phyloP scores from a whole-genome alignment of 495 filamentous ascomycete genomes.

The Hypoxylon rickii region DNA sequence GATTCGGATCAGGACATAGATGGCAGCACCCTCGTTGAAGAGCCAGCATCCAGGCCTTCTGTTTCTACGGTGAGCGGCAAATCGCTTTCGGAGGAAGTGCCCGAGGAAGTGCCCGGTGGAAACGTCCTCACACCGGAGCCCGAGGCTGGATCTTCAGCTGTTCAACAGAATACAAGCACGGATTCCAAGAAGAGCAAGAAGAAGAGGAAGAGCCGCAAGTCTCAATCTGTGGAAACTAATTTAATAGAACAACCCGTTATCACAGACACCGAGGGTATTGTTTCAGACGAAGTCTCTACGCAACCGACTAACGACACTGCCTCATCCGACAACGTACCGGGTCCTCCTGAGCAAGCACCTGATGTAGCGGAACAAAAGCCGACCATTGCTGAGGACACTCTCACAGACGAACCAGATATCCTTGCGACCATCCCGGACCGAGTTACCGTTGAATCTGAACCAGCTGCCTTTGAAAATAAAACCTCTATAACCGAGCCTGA shows the following conservation, averaged over 20 bases:
- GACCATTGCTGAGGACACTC: neutral
- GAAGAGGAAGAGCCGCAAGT: constrained; percentile 29
- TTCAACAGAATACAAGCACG: constrained; percentile 8
- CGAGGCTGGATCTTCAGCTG: constrained; percentile 11
- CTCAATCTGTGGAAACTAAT: constrained; percentile 6
- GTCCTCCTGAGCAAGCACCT: neutral
- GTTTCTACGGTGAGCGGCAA: neutral
- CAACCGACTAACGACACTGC: neutral
- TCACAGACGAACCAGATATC: neutral
- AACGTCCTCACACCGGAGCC: constrained; percentile 3
- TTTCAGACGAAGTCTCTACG: neutral
- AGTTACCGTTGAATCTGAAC: neutral
- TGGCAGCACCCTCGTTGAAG: neutral
- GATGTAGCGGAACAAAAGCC: neutral
- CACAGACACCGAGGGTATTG: neutral
- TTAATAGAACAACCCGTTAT: neutral
- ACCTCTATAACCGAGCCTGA: neutral
- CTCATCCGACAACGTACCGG: neutral
- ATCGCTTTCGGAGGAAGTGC: neutral
- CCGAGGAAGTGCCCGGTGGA: neutral
- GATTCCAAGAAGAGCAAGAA: constrained; percentile 40
- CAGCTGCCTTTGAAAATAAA: neutral
- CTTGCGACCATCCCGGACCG: neutral
- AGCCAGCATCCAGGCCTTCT: neutral
- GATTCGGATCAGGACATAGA: neutral